Conservation (phyloP, 345 rosid genomes). For the Linum tenue region DNA sequence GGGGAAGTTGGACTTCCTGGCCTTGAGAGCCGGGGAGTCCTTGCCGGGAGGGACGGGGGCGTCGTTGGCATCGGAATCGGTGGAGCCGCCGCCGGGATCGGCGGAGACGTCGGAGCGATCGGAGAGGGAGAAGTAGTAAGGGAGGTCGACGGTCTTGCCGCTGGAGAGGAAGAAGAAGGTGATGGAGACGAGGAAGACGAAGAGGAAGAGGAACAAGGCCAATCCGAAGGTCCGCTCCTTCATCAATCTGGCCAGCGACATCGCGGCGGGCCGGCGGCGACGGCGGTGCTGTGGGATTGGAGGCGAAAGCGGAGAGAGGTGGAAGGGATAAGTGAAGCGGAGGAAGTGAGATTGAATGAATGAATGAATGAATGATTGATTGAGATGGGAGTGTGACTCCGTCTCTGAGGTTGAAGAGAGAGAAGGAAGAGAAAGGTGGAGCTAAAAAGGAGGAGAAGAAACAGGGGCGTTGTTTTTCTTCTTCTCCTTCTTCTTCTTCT, state of each 20-base stretch:
- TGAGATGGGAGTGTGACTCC: neutral
- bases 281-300: neutral
- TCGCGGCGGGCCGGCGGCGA: neutral
- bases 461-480: neutral
- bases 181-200: neutral
- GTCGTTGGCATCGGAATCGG: neutral
- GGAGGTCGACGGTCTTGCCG: neutral
- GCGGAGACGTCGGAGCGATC: neutral
- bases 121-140: neutral
- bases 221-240: neutral
- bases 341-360: too few species aligned
- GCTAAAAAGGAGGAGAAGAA: neutral
- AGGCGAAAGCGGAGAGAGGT: neutral
- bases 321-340: neutral
- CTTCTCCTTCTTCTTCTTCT: too few species aligned
- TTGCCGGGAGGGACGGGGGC: neutral
- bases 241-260: neutral
- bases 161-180: neutral
- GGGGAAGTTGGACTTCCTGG: neutral
- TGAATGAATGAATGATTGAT: too few species aligned
- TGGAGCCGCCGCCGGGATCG: neutral
- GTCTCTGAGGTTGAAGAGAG: neutral
- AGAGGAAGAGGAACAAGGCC: neutral
- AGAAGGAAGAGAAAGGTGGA: neutral
- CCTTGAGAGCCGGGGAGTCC: neutral